A percentile compares a stretch with the other conserved stretches of the same genome.
These are phyloP conservation scores for Colletotrichum viniferum DNA, from an alignment of 2,329 filamentous ascomycete species.

Conservation along the genomic window DNA sequence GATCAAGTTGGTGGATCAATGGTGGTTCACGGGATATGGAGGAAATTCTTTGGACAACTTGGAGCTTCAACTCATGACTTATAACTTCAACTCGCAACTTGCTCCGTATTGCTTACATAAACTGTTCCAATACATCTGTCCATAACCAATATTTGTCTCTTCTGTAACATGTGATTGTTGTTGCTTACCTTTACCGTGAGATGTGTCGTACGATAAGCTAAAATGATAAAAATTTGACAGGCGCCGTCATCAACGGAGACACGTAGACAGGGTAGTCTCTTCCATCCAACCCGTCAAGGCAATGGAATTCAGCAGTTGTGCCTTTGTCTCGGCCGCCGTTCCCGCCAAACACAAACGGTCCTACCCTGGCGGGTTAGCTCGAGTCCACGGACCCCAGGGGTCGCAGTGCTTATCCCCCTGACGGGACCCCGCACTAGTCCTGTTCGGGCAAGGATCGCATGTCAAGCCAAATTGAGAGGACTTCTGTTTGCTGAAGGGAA, in stretches of 20 bases:
- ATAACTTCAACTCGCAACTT: background rate
- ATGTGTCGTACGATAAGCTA: background rate
- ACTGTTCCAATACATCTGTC: background rate
- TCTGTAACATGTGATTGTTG: background rate
- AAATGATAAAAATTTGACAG: fast-evolving
- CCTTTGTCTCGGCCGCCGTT: background rate
- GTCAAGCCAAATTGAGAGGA: conserved; percentile 9
- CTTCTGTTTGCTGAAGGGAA: background rate
- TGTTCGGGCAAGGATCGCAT: background rate
- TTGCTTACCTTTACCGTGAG: background rate
- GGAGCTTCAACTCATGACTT: background rate
- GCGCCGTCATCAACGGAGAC: background rate
- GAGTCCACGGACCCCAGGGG: background rate
- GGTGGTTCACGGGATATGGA: background rate
- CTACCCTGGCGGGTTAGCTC: background rate
- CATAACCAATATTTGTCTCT: background rate
- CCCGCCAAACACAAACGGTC: background rate
- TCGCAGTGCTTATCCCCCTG: background rate
- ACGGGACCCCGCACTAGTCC: conserved; percentile 16
- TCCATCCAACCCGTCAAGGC: background rate
- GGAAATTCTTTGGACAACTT: background rate
- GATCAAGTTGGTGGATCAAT: background rate
- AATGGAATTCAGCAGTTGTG: background rate
- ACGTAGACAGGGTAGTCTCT: background rate
- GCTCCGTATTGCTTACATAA: background rate